Conservation (phyloP, 176 grass and related monocot species). For the Oryza nivara region DNA sequence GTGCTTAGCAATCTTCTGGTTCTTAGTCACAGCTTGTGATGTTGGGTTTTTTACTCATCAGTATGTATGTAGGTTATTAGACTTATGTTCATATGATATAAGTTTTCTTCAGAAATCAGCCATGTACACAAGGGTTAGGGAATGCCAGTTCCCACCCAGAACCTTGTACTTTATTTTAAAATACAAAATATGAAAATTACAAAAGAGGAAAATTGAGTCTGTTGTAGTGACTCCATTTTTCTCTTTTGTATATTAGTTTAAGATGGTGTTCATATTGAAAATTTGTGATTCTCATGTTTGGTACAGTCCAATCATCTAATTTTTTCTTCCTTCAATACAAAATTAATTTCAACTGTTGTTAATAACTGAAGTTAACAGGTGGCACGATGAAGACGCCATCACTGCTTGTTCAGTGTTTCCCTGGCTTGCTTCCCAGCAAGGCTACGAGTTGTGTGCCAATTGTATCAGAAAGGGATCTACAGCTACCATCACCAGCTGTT, state of each 20-base stretch:
- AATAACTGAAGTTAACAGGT: conserved; percentile 15
- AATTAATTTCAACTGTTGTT: conserved; percentile 19
- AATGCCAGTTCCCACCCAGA: neutral
- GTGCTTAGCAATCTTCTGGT: neutral
- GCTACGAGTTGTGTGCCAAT: conserved; percentile 62
- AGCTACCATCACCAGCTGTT: conserved; percentile 85
- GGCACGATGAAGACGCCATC: conserved; percentile 71
- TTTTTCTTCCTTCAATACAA: neutral
- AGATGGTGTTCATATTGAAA: conserved; percentile 14
- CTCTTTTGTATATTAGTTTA: neutral
- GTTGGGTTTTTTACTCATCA: neutral
- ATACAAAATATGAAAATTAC: too few species aligned
- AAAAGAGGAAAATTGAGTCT: too few species aligned
- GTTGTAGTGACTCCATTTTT: neutral
- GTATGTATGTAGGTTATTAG: neutral
- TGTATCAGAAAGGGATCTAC: conserved; percentile 78
- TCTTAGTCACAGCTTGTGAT: neutral
- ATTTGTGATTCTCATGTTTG: neutral
- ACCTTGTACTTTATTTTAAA: neutral
- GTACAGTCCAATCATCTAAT: neutral
- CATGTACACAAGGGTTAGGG: neutral
- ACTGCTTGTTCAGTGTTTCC: conserved; percentile 79
- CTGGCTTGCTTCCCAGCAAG: conserved; percentile 72
- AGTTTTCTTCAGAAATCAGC: neutral
- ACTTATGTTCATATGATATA: neutral